Conservation (phyloP, 2,329 filamentous ascomycete species). For the Sphaerulina musiva region DNA sequence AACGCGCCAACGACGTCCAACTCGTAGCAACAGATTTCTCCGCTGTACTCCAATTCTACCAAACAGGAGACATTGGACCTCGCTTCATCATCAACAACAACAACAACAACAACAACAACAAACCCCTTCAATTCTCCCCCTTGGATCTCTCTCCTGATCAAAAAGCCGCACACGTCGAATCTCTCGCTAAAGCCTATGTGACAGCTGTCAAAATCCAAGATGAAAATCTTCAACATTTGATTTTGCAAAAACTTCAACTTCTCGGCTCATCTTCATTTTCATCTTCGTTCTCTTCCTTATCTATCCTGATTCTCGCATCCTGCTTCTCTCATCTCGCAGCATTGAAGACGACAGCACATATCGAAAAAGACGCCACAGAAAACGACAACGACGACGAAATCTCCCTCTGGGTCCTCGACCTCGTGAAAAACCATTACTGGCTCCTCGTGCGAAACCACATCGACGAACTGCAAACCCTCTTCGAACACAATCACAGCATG, state of each 20-base stretch:
- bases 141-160: neutral
- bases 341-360: neutral
- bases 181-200: slow-evolving; percentile 14
- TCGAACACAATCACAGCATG: slow-evolving; percentile 6
- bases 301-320: slow-evolving; percentile 11
- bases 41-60: slow-evolving; percentile 6
- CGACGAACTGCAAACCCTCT: neutral
- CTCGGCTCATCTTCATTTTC: slow-evolving; percentile 12
- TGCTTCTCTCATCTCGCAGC: neutral
- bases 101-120: too few species aligned
- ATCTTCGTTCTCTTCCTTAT: neutral
- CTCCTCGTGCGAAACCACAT: slow-evolving; percentile 3
- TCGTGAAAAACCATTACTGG: slow-evolving; percentile 8
- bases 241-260: slow-evolving; percentile 16
- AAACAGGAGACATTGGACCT: slow-evolving; percentile 12
- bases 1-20: neutral
- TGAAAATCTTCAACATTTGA: slow-evolving; percentile 14
- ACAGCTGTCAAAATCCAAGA: slow-evolving; percentile 18
- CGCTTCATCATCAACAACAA: slow-evolving; percentile 5
- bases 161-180: slow-evolving; percentile 12
- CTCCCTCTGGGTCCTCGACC: slow-evolving; percentile 8
- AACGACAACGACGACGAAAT: neutral
- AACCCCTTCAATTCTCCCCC: neutral
- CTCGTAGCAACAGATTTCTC: slow-evolving; percentile 7
- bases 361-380: too few species aligned